Base-by-base conservation (phyloP, 2,329 filamentous ascomycete species). In the Geosmithia putterillii region DNA sequence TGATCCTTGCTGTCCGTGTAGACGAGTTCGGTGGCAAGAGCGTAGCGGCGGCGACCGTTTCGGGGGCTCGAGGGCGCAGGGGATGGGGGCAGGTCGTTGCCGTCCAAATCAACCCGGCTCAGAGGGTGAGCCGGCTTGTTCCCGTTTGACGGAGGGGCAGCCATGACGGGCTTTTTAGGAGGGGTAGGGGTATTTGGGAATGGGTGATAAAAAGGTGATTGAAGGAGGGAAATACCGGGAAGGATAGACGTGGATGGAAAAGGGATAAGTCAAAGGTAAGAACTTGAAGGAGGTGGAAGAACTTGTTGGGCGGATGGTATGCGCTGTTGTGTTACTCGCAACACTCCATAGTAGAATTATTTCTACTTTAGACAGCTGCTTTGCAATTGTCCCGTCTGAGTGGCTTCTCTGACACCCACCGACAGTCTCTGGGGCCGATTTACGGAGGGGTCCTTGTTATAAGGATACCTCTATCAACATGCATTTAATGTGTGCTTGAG, bases 1-100 rank as follows among this genome's bases (percentile, higher is more conserved):
- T 98, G 92, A 64, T 98, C 92, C 65, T 83, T 92, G 60, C 83
- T 81, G 55, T 98, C 92, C 42, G 90, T 96, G 63, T 90, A 96
- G 47, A 98, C 92, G 49, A 98, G 71, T 66, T 98, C 92, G 4
- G 92, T 98, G 45, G 90, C 90, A 47, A 98, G 77, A 39, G 89
- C 88, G 65, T 96, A 98, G 52, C 87, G 86, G 38, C 73, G 67
- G 51, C 83, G 79, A 49, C 87, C 88, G 58, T 81, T 84, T 58
- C 82, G 77, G 20, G 92, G 92, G 57, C 83, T 95, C 15, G 90
- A 96, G 2, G 90, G 88, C 20, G 92, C 87, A 2, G 92, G 92
- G 7, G 92, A 95, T 1, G 89, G 89, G 42, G 89, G 89, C 42
- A 95, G 71, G 55, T 89, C 71, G 64, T 94, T 84, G 37, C 87